phyloP scores from a whole-genome alignment of 805 yeast genomes.

The Pichia exigua region DNA sequence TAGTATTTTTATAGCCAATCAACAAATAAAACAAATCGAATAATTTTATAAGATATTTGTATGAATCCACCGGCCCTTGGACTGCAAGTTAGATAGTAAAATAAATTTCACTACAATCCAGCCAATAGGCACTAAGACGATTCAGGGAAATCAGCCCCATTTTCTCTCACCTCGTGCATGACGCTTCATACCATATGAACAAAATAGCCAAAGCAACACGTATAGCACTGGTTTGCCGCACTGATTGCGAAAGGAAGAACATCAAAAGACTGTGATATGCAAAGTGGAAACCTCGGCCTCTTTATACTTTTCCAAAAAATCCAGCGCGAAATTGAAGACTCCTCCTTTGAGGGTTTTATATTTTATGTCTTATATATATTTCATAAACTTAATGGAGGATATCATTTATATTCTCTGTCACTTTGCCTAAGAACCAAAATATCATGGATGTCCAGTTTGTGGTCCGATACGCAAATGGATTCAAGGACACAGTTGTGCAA shows the following conservation, averaged over 20 bases:
- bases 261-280: constrained; percentile 2
- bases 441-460: constrained; percentile 14
- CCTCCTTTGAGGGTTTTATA: neutral
- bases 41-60: constrained; percentile 28
- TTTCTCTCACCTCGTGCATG: constrained; percentile 63
- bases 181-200: constrained; percentile 38
- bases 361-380: too few species aligned
- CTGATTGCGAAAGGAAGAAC: constrained; percentile 32
- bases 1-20: constrained; percentile 1
- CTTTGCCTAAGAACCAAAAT: neutral
- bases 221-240: constrained; percentile 69
- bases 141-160: constrained; percentile 31
- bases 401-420: too few species aligned
- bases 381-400: too few species aligned
- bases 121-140: constrained; percentile 64
- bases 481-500: constrained; percentile 35
- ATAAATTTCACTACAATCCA: constrained; percentile 18
- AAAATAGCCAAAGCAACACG: constrained; percentile 59
- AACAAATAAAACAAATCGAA: too few species aligned
- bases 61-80: constrained; percentile 65
- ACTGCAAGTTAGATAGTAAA: constrained; percentile 8
- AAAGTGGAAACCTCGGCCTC: neutral
- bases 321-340: neutral
- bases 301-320: neutral
- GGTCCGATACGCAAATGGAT: constrained; percentile 40